Base-by-base conservation (phyloP, 2,329 filamentous ascomycete species). In the Orbilia oligospora region DNA sequence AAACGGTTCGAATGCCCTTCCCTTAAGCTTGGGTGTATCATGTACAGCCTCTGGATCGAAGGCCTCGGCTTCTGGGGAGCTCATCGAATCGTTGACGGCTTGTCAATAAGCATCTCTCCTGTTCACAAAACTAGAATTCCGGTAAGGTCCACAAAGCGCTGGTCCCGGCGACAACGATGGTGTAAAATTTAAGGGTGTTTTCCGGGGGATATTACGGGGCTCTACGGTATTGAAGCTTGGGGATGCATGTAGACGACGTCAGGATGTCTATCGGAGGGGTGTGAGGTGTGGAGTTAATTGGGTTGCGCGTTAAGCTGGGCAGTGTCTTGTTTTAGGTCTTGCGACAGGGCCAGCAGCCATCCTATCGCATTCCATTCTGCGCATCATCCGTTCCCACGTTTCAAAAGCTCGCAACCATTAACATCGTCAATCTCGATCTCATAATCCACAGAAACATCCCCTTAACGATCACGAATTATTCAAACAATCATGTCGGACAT, bases 401-500 rank as follows among this genome's bases (percentile, higher is more conserved):
- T 75, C 71, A 64, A 63, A 24, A 61, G 22, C 48, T n/a, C 49
- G 38, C 49, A 51, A 14, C n/a, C 64, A 61, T 68, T 20, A 46
- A 9, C 64, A 67, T 56, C 70, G 24, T 46, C 27, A 18, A 38
- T 22, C 46, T 65, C 24, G 46, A 61, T 61, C 36, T 36, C 49
- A 27, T 55, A 22, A 71, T 53, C 67, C 44, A 71, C 53, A 48
- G n/a, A 27, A 56, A 20, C 30, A 16, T 18, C 24, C 65, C 16
- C 18, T n/a, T 30, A 53, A 22, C 12, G 36, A 65, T 18, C 46
- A 36, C 20, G 14, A 14, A 49, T n/a, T 44, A 61, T 61, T 44
- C 56, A 61, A 61, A 61, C 56, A n/a, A 64, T 51, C 20, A 78
- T 78, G 75, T 68, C 75, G 51, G 75, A 78, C 49, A 83, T 84